Evolutionary conservation across 306 rosid genomes (phyloP), one percentile per base, ranked within the genome.

Genomic region (Quercus engelmannii): DNA sequence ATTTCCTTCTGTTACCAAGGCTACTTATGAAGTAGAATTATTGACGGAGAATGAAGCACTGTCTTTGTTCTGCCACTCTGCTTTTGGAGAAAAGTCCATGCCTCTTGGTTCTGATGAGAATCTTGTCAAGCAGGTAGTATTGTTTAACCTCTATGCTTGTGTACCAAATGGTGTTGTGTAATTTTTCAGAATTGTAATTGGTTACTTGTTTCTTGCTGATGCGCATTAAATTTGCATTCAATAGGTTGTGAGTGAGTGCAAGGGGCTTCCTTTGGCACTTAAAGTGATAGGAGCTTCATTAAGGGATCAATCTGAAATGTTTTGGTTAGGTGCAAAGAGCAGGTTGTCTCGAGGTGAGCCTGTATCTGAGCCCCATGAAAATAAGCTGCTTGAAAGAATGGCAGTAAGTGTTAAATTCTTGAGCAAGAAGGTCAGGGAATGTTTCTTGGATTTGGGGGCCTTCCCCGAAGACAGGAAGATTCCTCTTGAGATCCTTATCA

Each of bases 271-370:
- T 1, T 71, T 94, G 67, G 99, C 99, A 49, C 97, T 94, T 3
- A 94, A 94, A 87, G 97, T 94, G 71, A 92, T 92, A 20, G 99
- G 99, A 73, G 94, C 99, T 28, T 94, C 97, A 4, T 70, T 94
- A 35, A 59, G 91, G 28, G 95, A 82, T 69, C 97, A 91, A 46
- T 55, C 89, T 8, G 97, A 92, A 76, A 84, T 85, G 94, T 90
- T 82, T 59, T 92, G 99, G 99, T 71, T 55, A 19, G 81, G 88
- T 79, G 99, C 96, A 30, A 84, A 84, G 80, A 90, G 81, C 77
- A 87, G 91, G 85, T 76, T 94, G 65, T 86, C 97, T 11, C 89
- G 85, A 73, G 97, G 99, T 33, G 95, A 90, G 55, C 82, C 91
- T 14, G 89, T 94, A 11, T 84, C 91, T 11, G 97, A 94, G 75